These are phyloP conservation scores for Mytilinidion resinicola DNA, from an alignment of 495 filamentous ascomycete species.

Conservation along the genomic window DNA sequence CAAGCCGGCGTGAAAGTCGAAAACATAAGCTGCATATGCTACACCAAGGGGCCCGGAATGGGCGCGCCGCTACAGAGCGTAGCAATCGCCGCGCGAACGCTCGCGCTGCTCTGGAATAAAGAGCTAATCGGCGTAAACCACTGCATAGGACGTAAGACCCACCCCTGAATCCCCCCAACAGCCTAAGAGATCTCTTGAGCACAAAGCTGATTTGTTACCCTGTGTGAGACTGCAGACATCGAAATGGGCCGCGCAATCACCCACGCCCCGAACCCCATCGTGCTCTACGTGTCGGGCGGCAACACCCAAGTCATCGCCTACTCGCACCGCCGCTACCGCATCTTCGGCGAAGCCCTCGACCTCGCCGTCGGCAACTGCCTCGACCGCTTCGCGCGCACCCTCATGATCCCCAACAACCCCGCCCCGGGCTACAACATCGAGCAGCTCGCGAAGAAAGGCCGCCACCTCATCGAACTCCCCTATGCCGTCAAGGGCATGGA, in stretches of 20 bases:
- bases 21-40: conserved; percentile 88
- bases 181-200: neutral
- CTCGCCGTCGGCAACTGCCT: conserved; percentile 98
- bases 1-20: conserved; percentile 55
- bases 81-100: conserved; percentile 74
- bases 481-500: conserved; percentile 99
- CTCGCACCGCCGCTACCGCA: conserved; percentile 85
- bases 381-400: conserved; percentile 86
- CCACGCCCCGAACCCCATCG: conserved; percentile 82
- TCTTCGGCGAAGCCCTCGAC: conserved; percentile 95
- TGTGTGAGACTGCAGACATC: conserved; percentile 66
- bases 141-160: conserved; percentile 75
- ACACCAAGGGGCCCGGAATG: conserved; percentile 94
- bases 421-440: conserved; percentile 98
- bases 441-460: conserved; percentile 77
- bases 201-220: neutral
- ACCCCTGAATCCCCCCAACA: neutral
- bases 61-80: conserved; percentile 88
- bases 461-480: conserved; percentile 74
- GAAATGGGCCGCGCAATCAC: conserved; percentile 97
- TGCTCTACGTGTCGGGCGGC: conserved; percentile 91
- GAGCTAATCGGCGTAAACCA: conserved; percentile 90
- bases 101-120: conserved; percentile 82
- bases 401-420: conserved; percentile 89
- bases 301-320: conserved; percentile 99